Conservation (phyloP, 2,329 filamentous ascomycete species). For the Calonectria naviculata region DNA sequence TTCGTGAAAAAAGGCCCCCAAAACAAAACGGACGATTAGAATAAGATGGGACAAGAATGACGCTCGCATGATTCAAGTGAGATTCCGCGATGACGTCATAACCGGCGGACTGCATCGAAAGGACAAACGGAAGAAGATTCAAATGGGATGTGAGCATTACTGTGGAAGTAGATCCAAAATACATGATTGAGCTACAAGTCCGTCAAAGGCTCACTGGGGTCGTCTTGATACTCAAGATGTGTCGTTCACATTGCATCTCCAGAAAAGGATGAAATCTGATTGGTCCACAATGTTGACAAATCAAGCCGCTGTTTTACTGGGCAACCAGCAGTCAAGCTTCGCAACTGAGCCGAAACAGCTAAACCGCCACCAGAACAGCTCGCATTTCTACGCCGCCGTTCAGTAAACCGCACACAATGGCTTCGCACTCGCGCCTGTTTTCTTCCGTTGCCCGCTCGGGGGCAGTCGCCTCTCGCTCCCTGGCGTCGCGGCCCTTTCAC, state of each 20-base stretch:
- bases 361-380: not conserved
- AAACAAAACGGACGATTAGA: not conserved
- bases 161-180: no score
- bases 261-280: not conserved
- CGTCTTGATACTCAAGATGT: not conserved
- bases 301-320: constrained; percentile 1
- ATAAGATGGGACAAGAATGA: no score
- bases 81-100: not conserved
- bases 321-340: not conserved
- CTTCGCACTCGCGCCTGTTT: constrained; percentile 28
- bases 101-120: not conserved
- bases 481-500: constrained; percentile 43
- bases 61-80: no score
- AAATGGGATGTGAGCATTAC: not conserved
- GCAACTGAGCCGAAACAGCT: not conserved
- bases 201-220: not conserved
- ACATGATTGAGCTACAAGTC: not conserved
- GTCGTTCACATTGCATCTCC: not conserved
- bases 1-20: not conserved
- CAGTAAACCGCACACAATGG: constrained; percentile 28
- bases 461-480: constrained; percentile 19
- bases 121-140: not conserved
- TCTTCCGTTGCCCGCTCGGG: constrained; percentile 32
- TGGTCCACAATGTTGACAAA: constrained; percentile 10
- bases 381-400: not conserved